Evolutionary conservation across 2,329 filamentous ascomycete species (phyloP), one percentile per base, ranked within the genome.

Genomic region (Phialophora expanda): DNA sequence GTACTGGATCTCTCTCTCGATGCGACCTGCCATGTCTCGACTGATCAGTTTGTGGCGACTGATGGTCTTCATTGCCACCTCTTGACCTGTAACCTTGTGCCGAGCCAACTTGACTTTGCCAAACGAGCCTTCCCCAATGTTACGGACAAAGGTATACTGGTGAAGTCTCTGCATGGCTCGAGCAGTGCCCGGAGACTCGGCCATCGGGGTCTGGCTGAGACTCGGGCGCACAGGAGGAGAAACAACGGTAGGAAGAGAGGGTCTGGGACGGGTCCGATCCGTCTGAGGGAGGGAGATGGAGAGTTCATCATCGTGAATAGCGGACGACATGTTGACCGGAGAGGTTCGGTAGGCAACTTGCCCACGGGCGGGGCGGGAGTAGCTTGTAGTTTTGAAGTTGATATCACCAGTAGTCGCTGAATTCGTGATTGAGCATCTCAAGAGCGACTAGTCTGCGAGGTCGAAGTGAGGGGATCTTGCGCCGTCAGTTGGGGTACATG

Each of bases 51-150:
- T 96, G 83, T 95, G 95, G 71, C 95, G 87, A 50, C 93, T 91
- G 75, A 99, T 99, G 76, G 98, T 97, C 85, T 99, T 99, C 76
- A 99, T 86, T 30, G 95, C 95, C 58, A 99, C 95, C 81, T 97
- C 92, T 79, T 98, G 93, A 70, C 91, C 91, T 72, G 92, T 98
- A 72, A 93, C 89, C 74, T 92, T 89, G 77, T 99, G 95, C 50
- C 93, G 90, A 24, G 95, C 95, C 73, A 99, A 87, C 84, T 98
- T 98, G 77, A 99, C 95, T 82, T 99, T 99, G 74, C 95, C 95
- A 78, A 99, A 99, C 2, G 93, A 97, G 55, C 95, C 95, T 81
- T 99, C 95, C 64, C 95, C 95, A 14, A 99, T 85, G 17, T 94
- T 97, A 77, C 89, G 90, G 73, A 97, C 85, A 64, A 97, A 89